Evolutionary conservation across 148 eudicot genomes (phyloP), one percentile per base, ranked within the genome.

Genomic region (Beta vulgaris): DNA sequence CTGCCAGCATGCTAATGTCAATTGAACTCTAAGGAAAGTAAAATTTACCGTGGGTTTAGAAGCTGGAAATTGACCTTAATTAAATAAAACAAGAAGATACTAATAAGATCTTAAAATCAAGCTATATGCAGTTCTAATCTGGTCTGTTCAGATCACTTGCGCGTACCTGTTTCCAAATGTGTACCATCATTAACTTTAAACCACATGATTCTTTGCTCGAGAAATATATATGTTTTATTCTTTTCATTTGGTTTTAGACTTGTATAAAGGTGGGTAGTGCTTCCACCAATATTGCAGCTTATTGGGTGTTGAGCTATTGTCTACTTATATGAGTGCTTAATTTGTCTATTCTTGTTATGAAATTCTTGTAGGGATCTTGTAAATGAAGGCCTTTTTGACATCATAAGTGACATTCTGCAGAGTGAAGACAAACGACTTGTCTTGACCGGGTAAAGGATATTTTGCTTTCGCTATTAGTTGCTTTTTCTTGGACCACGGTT

Each of bases 321-420:
- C 59, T 51, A 59, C 29, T 51, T 34, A 69, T 60, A 7, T 23
- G 35, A 71, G 64, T 44, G 32, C 25, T 16, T 77, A 49, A 72
- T 74, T 25, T 74, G 1, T 54, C 51, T 73, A 67, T 29, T 68
- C 36, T 51, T n/a, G 35, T 36, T 28, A 2, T 71, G 71, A 40
- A 61, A 34, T 78, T 72, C 67, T 58, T 77, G 79, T 75, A 96
- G 99, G 94, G 99, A 96, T 81, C 89, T 96, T 46, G 90, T 88
- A 37, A 85, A 74, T 80, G 98, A 92, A 85, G 99, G 98, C 77
- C 84, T 96, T 34, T 89, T 92, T 78, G 89, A 91, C 78, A 85
- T 96, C 77, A 78, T 96, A 74, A 83, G 88, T 74, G 91, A 93
- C 78, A 80, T 91, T 69, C 75, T 96, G 84, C 88, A 78, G 76